Base-by-base conservation (phyloP, 2,329 filamentous ascomycete species). In the Acephala macrosclerotiorum region DNA sequence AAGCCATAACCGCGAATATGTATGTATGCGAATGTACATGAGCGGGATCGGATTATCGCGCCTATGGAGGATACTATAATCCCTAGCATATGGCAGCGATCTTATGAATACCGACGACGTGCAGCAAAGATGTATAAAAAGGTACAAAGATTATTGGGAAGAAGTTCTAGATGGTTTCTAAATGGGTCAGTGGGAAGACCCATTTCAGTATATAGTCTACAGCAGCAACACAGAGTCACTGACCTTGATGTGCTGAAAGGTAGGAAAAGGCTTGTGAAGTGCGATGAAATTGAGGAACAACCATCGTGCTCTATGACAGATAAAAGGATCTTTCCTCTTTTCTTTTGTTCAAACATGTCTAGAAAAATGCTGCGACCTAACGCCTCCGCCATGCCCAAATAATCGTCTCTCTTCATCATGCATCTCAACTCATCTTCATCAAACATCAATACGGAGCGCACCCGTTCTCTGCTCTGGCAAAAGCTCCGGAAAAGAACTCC, bases 401-500 rank as follows among this genome's bases (percentile, higher is more conserved):
- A 53, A 40, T 57, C 20, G 18, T n/a, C 58, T 45, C 58, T 14
- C 33, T 45, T n/a, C 49, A 57, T 26, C 51, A 63, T 60, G 14
- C 42, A 29, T 58, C 49, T 25, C 38, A 33, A 9, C 38, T 58
- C 14, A 53, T 58, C 40, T n/a, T 61, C 42, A 62, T 55, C 61
- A 38, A 49, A 40, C 36, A 59, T 71, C 58, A 75, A 64, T 72
- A 74, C 29, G 64, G 11, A 12, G 70, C 69, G 67, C 75, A 77
- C 1, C 73, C 75, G 63, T 75, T 75, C 42, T 71, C 67, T 0
- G 91, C 91, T 66, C 91, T 85, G 70, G 83, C 80, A 79, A 95
- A 95, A 12, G 92, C 92, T 47, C 85, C 86, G 4, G 91, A 85
- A 75, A 99, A 99, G 79, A 99, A 96, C 63, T 94, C 87, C 79